Evolutionary conservation across 768 basidiomycete species (phyloP).

Genomic region (Tulasnella sp.): DNA sequence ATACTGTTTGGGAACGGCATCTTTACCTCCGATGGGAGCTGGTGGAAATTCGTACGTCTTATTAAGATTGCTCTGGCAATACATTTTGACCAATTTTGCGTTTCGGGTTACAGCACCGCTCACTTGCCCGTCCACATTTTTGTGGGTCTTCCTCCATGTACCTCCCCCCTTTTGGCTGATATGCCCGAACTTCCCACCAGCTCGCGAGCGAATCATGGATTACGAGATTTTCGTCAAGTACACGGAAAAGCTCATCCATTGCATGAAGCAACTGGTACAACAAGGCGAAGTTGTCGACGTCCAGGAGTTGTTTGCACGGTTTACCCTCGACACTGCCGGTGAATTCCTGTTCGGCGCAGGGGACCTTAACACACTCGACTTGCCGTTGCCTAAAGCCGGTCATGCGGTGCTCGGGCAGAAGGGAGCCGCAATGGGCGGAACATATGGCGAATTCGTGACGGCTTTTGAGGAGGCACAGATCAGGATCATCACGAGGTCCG

Average conservation of each 20-base stretch:
- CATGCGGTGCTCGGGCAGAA: not conserved
- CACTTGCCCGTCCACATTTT: conserved; percentile 25
- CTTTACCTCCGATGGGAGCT: conserved; percentile 26
- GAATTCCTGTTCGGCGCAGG: conserved; percentile 15
- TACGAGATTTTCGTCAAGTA: conserved; percentile 19
- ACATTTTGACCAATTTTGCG: too few species aligned
- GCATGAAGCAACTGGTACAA: conserved; percentile 19
- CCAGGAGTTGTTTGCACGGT: conserved; percentile 18
- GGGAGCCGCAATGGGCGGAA: not conserved
- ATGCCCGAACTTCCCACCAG: conserved; percentile 18
- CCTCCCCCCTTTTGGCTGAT: not conserved
- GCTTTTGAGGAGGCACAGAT: conserved; percentile 16
- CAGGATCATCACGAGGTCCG: not conserved
- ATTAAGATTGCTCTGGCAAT: too few species aligned
- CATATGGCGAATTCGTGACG: conserved; percentile 13
- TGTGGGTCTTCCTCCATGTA: not conserved
- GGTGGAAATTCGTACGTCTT: conserved; percentile 23
- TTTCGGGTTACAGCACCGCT: conserved; percentile 24
- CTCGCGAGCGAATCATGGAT: conserved; percentile 18
- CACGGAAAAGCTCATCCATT: conserved; percentile 17
- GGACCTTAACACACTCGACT: conserved; percentile 9
- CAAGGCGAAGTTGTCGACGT: conserved; percentile 14
- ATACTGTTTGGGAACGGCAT: conserved; percentile 27
- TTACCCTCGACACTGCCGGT: conserved; percentile 18
- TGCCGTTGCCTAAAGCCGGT: not conserved